Evolutionary conservation across 2,329 filamentous ascomycete species (phyloP), one percentile per base, ranked within the genome.

Genomic region (Ophiostoma australiae): DNA sequence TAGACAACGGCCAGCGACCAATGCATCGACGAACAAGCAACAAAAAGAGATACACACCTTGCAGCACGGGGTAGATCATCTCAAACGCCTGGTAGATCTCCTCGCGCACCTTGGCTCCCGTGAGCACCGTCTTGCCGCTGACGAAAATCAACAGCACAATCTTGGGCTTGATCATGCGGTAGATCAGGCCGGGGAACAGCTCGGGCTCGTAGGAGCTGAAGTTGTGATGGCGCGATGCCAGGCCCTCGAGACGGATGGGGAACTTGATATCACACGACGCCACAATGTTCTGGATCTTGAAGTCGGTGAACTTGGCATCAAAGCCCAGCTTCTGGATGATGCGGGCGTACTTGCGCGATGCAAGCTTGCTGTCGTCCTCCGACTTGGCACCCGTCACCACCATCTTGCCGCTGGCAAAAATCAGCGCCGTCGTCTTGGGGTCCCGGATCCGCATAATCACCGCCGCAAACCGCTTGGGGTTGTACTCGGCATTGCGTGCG

Each of bases 131-230:
- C 87, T 98, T 98, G 78, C 94, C 95, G 78, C 91, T 95, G 78
- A 98, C 94, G 84, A 98, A 98, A 81, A 99, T 97, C 79, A 98
- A 85, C 35, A 98, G 89, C 70, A 98, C 94, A 76, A 98, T 97
- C 89, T 98, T 98, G 27, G 95, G 95, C 86, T 98, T 98, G 86
- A 98, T 97, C 95, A 99, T 99, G 80, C 95, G 93, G 84, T 99
- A 99, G 83, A 99, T 99, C 69, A 99, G 90, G 88, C 95, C 95
- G 78, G 95, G 95, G 87, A 98, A 99, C 80, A 99, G 82, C 80
- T 99, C 95, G 76, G 95, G 95, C 82, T 99, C 95, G 82, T 99
- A 99, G 72, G 94, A 97, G 82, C 92, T 96, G 89, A 98, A 99
- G 84, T 97, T 97, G 86, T 98, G 94, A 87, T 99, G 95, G 82